A percentile compares a stretch with the other conserved stretches of the same genome.
Conservation (phyloP, 1,284 basidiomycete genomes). For the Boletus holoroseus region DNA sequence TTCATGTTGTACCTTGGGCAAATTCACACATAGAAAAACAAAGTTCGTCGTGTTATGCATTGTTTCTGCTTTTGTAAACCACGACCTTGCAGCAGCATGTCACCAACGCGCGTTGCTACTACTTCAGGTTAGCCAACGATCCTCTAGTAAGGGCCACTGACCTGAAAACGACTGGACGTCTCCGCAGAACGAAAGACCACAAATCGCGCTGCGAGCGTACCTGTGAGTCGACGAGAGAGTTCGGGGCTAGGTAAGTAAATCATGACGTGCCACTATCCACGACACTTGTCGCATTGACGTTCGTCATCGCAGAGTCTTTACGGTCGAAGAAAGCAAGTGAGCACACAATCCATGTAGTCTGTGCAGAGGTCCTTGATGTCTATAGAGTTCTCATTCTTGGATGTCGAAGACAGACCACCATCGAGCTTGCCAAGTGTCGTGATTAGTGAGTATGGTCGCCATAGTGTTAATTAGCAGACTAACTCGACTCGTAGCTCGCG, state of each 20-base stretch:
- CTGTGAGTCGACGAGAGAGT: constrained; percentile 11
- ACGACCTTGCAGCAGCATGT: constrained; percentile 9
- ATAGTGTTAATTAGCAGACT: neutral
- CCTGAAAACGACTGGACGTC: constrained; percentile 8
- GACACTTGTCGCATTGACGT: constrained; percentile 12
- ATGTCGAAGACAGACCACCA: constrained; percentile 9
- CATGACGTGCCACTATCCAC: neutral
- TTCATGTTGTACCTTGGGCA: neutral
- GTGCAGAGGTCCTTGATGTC: constrained; percentile 1
- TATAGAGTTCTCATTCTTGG: constrained; percentile 10
- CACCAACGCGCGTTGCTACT: constrained; percentile 1
- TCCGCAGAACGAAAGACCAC: constrained; percentile 14
- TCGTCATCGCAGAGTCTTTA: constrained; percentile 13
- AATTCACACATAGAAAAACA: constrained; percentile 1
- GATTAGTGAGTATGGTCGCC: constrained; percentile 15
- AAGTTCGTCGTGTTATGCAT: neutral
- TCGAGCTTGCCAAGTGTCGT: constrained; percentile 6
- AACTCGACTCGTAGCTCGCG: constrained; percentile 13
- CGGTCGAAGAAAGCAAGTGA: constrained; percentile 19
- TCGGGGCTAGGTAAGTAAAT: constrained; percentile 16
- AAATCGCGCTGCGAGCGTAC: constrained; percentile 18
- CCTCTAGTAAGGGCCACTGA: neutral
- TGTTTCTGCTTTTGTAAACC: neutral
- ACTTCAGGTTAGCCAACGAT: constrained; percentile 21
- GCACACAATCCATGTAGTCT: neutral